Evolutionary conservation across 2,329 filamentous ascomycete species (phyloP).

Genomic region (Pestalotiopsis sp.): DNA sequence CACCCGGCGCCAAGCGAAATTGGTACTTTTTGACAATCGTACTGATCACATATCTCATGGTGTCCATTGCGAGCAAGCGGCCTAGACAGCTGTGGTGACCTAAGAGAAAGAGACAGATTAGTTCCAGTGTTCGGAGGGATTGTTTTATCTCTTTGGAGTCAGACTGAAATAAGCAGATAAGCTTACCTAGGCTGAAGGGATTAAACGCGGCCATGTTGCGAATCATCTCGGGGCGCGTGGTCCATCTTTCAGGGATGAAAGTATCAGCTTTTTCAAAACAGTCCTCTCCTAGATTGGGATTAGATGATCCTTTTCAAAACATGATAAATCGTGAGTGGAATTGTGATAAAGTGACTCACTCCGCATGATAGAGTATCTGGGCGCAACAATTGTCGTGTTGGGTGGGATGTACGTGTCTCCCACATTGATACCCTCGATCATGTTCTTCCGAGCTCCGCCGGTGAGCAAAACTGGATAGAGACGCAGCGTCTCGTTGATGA

Average conservation of each 20-base stretch:
- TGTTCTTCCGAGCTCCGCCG: constrained; percentile 17
- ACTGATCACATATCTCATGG: neutral
- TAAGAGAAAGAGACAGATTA: neutral
- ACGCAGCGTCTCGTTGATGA: constrained; percentile 25
- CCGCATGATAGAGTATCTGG: constrained; percentile 20
- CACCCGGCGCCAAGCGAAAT: neutral
- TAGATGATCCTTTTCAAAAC: too few species aligned
- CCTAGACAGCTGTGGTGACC: neutral
- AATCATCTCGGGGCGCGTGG: constrained; percentile 30
- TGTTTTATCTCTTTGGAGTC: neutral
- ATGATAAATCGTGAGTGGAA: too few species aligned
- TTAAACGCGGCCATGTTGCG: constrained; percentile 29
- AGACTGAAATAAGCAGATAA: rapidly evolving
- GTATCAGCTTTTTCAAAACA: constrained; percentile 28
- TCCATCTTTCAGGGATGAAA: constrained; percentile 41
- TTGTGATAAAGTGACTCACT: constrained; percentile 32
- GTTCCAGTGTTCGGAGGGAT: neutral
- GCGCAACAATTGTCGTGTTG: constrained; percentile 17
- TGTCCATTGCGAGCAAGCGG: neutral
- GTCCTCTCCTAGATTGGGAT: constrained; percentile 20
- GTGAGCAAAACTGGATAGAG: constrained; percentile 22
- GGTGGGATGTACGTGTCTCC: constrained; percentile 15
- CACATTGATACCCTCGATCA: constrained; percentile 11
- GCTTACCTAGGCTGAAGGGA: constrained; percentile 33
- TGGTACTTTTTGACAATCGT: neutral